Percentiles rank a stretch among this genome's conserved stretches.
Evolutionary conservation across 352 stramenopile genomes (phyloP).

Genomic region (Paralagenidium karlingii): DNA sequence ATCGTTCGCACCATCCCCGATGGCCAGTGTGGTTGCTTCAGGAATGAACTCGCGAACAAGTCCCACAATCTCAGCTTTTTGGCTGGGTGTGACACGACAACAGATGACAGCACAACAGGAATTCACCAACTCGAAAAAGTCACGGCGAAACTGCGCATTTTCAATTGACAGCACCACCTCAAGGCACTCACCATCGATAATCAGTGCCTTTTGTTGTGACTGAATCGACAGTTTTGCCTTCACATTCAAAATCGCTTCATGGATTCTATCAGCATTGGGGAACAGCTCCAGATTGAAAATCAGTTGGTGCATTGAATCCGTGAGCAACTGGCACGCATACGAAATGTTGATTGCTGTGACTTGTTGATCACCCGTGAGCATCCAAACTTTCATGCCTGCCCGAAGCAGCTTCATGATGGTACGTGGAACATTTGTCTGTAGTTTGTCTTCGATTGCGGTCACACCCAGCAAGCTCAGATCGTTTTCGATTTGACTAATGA

Average conservation of each 20-base stretch:
- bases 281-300: constrained; percentile 53
- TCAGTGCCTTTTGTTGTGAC: background rate
- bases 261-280: constrained; percentile 16
- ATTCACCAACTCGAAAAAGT: constrained; percentile 15
- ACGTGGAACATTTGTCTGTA: constrained; percentile 90
- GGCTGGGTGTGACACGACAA: constrained; percentile 68
- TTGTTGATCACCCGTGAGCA: constrained; percentile 96
- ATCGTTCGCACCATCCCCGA: constrained; percentile 98
- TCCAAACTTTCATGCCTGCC: constrained; percentile 96
- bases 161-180: constrained; percentile 1
- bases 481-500: constrained; percentile 62
- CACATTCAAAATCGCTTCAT: constrained; percentile 22
- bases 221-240: background rate
- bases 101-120: constrained; percentile 34
- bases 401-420: constrained; percentile 87
- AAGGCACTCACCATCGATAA: constrained; percentile 1
- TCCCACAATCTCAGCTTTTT: constrained; percentile 72
- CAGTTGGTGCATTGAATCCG: constrained; percentile 54
- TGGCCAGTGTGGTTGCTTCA: constrained; percentile 86
- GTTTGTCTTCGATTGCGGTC: constrained; percentile 94
- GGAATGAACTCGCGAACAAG: constrained; percentile 32
- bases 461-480: constrained; percentile 82
- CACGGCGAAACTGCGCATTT: background rate
- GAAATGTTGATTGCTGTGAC: constrained; percentile 98
- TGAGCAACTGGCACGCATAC: constrained; percentile 68